Conservation (phyloP, 305 asterid species). For the Solanum hybrid region DNA sequence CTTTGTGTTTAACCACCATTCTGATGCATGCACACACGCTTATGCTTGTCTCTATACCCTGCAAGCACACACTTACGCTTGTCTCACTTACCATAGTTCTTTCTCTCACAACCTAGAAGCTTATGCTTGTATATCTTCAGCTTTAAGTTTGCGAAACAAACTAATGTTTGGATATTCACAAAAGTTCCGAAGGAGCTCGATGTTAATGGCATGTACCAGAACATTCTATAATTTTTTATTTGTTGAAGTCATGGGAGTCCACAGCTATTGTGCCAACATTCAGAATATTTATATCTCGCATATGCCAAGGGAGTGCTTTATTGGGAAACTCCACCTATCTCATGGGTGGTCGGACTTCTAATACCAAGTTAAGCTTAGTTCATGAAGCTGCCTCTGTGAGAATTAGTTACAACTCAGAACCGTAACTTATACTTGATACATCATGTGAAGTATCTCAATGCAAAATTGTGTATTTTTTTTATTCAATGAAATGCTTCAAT, state of each 20-base stretch:
- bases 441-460: not conserved
- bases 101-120: not conserved
- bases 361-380: not conserved
- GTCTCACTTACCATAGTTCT: not conserved
- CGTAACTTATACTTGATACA: not conserved
- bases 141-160: not conserved
- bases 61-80: not conserved
- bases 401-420: not conserved
- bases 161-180: not conserved
- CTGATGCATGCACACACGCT: not conserved
- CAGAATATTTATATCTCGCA: not conserved
- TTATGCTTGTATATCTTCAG: not conserved
- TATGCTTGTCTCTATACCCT: not conserved
- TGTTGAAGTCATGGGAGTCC: not conserved
- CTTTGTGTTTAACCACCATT: not conserved
- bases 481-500: not conserved
- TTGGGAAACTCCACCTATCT: not conserved
- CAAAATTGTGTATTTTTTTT: not conserved
- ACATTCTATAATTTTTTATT: not conserved
- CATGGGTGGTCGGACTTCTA: not conserved
- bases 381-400: not conserved
- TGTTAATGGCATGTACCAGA: not conserved
- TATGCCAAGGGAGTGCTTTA: not conserved
- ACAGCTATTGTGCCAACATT: not conserved
- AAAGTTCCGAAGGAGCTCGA: not conserved